Percentiles rank a stretch among this genome's conserved stretches.
phyloP scores from a whole-genome alignment of 2,329 filamentous ascomycete genomes.

The Xylaria multiplex region DNA sequence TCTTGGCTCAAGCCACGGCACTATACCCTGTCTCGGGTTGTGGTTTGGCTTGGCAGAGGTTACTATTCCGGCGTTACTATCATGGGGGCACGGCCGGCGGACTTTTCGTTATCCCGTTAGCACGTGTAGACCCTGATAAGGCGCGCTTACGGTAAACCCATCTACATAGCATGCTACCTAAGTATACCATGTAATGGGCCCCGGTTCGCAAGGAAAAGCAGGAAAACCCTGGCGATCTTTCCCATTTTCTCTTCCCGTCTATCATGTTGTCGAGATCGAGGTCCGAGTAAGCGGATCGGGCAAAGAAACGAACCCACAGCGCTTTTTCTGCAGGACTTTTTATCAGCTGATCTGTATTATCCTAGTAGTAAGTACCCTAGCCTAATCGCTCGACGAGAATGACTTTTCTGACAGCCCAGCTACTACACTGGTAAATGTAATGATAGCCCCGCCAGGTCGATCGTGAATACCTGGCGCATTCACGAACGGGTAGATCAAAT shows the following conservation, averaged over 20 bases:
- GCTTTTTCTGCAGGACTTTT: not conserved
- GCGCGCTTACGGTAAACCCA: too few species aligned
- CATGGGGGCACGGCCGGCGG: too few species aligned
- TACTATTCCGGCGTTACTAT: too few species aligned
- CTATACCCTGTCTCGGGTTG: too few species aligned
- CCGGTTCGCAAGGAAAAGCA: not conserved
- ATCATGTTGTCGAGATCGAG: slow-evolving; percentile 4
- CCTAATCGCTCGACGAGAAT: not conserved
- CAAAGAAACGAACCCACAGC: not conserved
- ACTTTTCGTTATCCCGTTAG: too few species aligned
- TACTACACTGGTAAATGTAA: not conserved
- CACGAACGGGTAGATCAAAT: too few species aligned
- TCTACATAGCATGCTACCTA: too few species aligned
- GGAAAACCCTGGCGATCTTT: slow-evolving; percentile 20
- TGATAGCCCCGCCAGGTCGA: not conserved
- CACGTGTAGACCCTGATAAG: too few species aligned
- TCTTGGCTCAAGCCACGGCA: not conserved
- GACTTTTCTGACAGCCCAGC: not conserved
- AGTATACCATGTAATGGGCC: too few species aligned
- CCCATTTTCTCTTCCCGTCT: slow-evolving; percentile 7
- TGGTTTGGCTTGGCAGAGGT: too few species aligned
- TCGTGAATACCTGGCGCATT: too few species aligned
- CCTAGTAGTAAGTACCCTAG: not conserved
- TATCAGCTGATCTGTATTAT: slow-evolving; percentile 7
- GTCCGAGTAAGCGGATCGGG: slow-evolving; percentile 23